phyloP scores from a whole-genome alignment of 192 early-diverging fungal species.

The Coemansia guatemalensis region DNA sequence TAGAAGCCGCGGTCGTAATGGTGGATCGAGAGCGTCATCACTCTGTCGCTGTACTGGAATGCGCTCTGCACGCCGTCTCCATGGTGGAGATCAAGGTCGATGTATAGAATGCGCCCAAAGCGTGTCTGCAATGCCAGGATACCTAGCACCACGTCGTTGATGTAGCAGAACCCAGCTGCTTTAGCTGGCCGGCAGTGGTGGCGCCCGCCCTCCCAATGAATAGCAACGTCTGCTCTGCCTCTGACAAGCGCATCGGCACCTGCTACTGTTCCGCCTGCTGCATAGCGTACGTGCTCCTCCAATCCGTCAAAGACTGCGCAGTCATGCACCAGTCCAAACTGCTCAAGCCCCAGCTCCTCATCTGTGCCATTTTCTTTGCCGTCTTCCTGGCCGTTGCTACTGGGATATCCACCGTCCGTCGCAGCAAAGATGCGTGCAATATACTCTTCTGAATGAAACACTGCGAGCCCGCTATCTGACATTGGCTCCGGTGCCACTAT shows the following conservation, averaged over 20 bases:
- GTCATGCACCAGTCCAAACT: slow-evolving; percentile 47
- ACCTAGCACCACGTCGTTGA: slow-evolving; percentile 96
- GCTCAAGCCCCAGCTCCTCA: slow-evolving; percentile 1
- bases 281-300: slow-evolving; percentile 30
- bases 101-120: slow-evolving; percentile 86
- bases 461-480: slow-evolving; percentile 17
- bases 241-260: slow-evolving; percentile 28
- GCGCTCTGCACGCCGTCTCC: slow-evolving; percentile 98
- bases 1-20: slow-evolving; percentile 93
- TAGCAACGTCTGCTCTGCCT: slow-evolving; percentile 34
- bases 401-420: not conserved
- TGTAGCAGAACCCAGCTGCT: slow-evolving; percentile 97
- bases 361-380: not conserved
- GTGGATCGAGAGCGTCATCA: slow-evolving; percentile 97
- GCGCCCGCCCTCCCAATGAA: slow-evolving; percentile 98
- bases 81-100: slow-evolving; percentile 98
- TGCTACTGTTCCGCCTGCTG: slow-evolving; percentile 42
- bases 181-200: slow-evolving; percentile 88
- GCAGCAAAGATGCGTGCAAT: slow-evolving; percentile 17
- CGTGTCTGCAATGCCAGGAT: slow-evolving; percentile 77
- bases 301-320: slow-evolving; percentile 41
- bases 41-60: slow-evolving; percentile 86
- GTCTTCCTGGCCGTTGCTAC: not conserved
- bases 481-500: slow-evolving; percentile 25
- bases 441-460: slow-evolving; percentile 43